Base-by-base conservation (phyloP, 805 yeast species). In the Saturnispora zaruensis region DNA sequence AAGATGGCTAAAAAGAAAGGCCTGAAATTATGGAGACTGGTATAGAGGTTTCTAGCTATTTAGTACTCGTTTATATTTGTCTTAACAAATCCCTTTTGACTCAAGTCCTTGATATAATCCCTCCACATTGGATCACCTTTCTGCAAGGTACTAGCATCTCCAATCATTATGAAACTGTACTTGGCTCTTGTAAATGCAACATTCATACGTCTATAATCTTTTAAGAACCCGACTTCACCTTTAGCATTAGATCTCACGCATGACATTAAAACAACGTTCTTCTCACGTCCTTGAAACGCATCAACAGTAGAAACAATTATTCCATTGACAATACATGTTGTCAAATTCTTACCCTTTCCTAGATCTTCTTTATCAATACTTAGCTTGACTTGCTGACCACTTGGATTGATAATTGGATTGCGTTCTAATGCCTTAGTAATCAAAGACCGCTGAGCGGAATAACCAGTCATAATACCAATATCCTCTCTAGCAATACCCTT, bases 271-370 rank as follows among this genome's bases (percentile, higher is more conserved):
- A 88, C 82, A 51, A 81, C 82, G 59, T 85, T 89, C 67, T 87
- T 88, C 59, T 87, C 96, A 58, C 95, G 74, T 28, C 96, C 96
- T 66, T 88, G 96, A 69, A 88, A 88, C 1, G 96, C 93, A 65
- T 88, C 96, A n/a, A 88, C 84, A 0, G 87, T 66, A 14, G 77
- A 72, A 56, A 78, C 67, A 66, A 74, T 68, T 16, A 75, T 61
- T 4, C 73, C 75, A 48, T 72, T 69, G 37, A 76, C 63, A 40
- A 56, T 57, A 55, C 77, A 79, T 48, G 77, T 73, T 2, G 78
- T 75, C 13, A 72, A 69, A 18, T 56, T 59, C 30, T 59, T 61
- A 41, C 71, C 76, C 37, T 65, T 64, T 37, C 67, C 65, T 30
- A 78, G 66, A 59, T 81, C 87, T 55, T 81, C 87, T 48, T 81